Base-by-base conservation (phyloP, 345 rosid species). In the Eucalyptus marginata region DNA sequence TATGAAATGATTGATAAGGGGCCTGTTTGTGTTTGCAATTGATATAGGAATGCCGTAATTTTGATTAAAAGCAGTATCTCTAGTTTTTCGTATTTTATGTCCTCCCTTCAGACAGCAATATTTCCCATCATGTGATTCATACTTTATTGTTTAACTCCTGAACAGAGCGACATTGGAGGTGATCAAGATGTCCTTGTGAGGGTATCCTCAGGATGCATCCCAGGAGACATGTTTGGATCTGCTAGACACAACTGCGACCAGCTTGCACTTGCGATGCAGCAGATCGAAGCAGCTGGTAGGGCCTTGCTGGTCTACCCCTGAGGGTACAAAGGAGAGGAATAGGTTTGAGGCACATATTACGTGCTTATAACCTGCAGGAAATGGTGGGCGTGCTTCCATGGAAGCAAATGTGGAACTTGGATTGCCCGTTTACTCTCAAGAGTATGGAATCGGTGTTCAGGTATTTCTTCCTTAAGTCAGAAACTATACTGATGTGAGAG, bases 271-370 rank as follows among this genome's bases (percentile, higher is more conserved):
- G 95, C 96, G 43, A 97, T 97, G 99, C 91, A 95, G 93, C 95
- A 96, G 96, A 95, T 96, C n/a, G 96, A 95, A 93, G 93, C 95
- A 51, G 91, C 91, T 85, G 97, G 99, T 80, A 92, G 94, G 5
- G 99, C 97, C 68, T 94, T 96, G 36, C 83, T 97, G 90, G 94
- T 97, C 51, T 97, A 97, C 90, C 96, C 95, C 12, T 94, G 97
- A 13, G 99, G 98, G 66, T 98, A 97, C 88, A 97, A 97, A 93
- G 99, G 99, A 94, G 99, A 88, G 99, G 98, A 66, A 96, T 97
- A 7, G 98, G 99, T 90, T 92, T 96, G 89, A 98, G 99, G 80
- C 99, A 97, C 91, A 95, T 95, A 92, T 96, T 97, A 51, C 94
- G 94, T 56, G 98, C 97, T 68, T 96, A 97, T 92, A 95, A 95